Base-by-base conservation (phyloP, 1,284 basidiomycete genomes). In the Marasmius sp. region DNA sequence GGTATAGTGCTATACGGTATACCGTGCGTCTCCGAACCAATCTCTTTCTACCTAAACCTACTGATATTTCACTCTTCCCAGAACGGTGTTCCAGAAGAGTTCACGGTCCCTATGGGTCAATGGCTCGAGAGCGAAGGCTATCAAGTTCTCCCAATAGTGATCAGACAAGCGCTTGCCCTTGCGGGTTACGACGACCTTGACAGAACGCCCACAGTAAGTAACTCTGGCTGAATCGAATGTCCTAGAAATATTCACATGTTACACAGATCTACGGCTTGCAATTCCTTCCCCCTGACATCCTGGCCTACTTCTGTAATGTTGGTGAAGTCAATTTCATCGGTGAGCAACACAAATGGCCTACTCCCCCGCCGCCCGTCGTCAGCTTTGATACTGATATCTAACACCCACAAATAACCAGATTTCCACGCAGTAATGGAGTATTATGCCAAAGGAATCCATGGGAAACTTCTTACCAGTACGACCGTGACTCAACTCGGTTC, bases 351-450 rank as follows among this genome's bases (percentile, higher is more conserved):
- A n/a, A n/a, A n/a, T n/a, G n/a, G n/a, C n/a, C n/a, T n/a, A n/a
- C n/a, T n/a, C n/a, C n/a, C n/a, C n/a, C n/a, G n/a, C n/a, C n/a
- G 7, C 45, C 11, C 45, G 27, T n/a, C 16, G 16, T 18, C 16
- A n/a, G 41, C 41, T 43, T 43, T 12, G n/a, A 8, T 8, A n/a
- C 16, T 18, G 2, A n/a, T 18, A 47, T n/a, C 14, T n/a, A 2
- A 47, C 20, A 18, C 8, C 8, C 14, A 6, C 14, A 7, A 6
- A 16, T 14, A 7, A n/a, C 6, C 34, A 63, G 61, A 63, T 51
- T 63, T 63, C 33, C 61, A 63, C 22, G 58, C 58, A 27, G 45
- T 62, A 1, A 58, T 59, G 48, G 58, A 59, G n/a, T 43, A 59
- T 50, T 63, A 60, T 22, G 58, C 61, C 10, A 52, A 50, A 34